phyloP scores from a whole-genome alignment of 2,329 filamentous ascomycete species.

The Colletotrichum tofieldiae region DNA sequence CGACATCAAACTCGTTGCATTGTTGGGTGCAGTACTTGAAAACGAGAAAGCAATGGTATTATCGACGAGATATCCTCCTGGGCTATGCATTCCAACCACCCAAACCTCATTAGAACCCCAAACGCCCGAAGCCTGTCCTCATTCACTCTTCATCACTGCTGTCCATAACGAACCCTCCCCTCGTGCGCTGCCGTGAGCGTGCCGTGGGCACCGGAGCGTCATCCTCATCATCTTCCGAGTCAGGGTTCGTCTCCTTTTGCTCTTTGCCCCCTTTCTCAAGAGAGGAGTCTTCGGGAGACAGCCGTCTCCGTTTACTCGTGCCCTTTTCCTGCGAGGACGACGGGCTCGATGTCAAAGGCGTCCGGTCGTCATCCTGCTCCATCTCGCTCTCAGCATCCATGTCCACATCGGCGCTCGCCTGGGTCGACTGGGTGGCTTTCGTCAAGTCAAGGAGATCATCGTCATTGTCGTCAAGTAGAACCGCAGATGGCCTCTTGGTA shows the following conservation, averaged over 20 bases:
- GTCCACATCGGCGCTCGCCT: constrained; percentile 46
- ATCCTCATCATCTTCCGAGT: constrained; percentile 53
- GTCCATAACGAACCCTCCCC: constrained; percentile 71
- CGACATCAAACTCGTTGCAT: too few species aligned
- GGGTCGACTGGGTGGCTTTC: constrained; percentile 43
- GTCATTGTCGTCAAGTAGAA: constrained; percentile 46
- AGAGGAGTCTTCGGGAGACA: constrained; percentile 11
- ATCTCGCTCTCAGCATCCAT: constrained; percentile 46
- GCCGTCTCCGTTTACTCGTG: constrained; percentile 28
- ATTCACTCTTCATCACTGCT: constrained; percentile 70
- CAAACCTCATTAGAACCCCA: neutral
- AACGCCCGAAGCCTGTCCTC: constrained; percentile 17
- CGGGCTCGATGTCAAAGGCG: constrained; percentile 33
- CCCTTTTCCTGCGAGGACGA: constrained; percentile 37
- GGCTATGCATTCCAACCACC: constrained; percentile 33
- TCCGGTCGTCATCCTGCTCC: constrained; percentile 14
- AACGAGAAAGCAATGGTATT: constrained; percentile 7
- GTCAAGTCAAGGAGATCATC: constrained; percentile 39
- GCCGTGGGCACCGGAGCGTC: constrained; percentile 56
- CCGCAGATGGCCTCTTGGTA: constrained; percentile 51
- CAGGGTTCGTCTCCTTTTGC: constrained; percentile 43
- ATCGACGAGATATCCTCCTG: constrained; percentile 15
- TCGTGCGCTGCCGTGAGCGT: constrained; percentile 60
- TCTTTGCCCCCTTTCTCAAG: constrained; percentile 27
- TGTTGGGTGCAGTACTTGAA: neutral